phyloP scores from a whole-genome alignment of 2,329 filamentous ascomycete species.

The Amauroascus verrucosus region DNA sequence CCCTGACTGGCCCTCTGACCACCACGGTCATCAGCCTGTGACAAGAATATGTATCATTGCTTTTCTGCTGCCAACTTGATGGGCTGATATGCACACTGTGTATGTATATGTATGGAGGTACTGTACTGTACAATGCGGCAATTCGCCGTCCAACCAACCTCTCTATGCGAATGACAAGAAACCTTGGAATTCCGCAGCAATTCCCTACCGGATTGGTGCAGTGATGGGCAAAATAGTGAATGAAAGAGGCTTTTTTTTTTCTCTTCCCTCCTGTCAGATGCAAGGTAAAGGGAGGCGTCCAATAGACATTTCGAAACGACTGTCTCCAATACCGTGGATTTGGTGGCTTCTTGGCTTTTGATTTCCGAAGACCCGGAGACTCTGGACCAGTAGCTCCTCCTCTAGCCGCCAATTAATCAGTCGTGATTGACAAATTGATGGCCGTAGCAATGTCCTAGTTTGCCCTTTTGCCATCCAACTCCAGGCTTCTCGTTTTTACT shows the following conservation, averaged over 20 bases:
- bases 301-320: not conserved
- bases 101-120: no score
- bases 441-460: not conserved
- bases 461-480: slow-evolving; percentile 2
- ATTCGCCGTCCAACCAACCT: no score
- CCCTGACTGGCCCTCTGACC: not conserved
- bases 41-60: not conserved
- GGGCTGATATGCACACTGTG: no score
- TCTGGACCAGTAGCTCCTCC: not conserved
- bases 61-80: no score
- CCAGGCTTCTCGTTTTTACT: not conserved
- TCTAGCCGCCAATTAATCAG: not conserved
- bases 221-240: not conserved
- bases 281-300: not conserved
- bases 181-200: not conserved
- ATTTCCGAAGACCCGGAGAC: not conserved
- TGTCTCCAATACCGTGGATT: slow-evolving; percentile 2
- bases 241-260: not conserved
- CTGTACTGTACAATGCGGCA: no score
- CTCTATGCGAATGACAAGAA: not conserved
- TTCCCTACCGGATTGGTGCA: not conserved
- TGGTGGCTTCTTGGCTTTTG: not conserved
- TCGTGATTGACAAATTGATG: not conserved
- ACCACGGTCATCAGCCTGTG: no score
- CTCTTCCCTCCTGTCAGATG: not conserved